Base-by-base conservation (phyloP, 306 rosid species). In the Citrullus colocynthis region DNA sequence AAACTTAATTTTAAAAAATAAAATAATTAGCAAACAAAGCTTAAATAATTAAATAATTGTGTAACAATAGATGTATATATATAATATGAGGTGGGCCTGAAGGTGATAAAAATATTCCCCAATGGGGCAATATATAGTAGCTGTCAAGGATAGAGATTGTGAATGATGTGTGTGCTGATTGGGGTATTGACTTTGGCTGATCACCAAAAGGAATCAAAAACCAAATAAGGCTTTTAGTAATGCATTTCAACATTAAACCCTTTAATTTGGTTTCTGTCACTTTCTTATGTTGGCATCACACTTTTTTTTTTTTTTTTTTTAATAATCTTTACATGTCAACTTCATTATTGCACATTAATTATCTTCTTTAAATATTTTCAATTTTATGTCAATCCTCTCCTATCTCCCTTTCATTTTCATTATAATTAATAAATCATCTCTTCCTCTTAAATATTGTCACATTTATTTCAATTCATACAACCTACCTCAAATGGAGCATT, bases 261-360 rank as follows among this genome's bases (percentile, higher is more conserved):
- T 70, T 70, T 45, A 44, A 44, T 70, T 70, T 70, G 75, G 57
- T 70, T 69, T 70, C 32, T 70, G 75, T 70, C 75, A 2, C 57
- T 70, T 45, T 67, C 74, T 24, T 41, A 41, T 41, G 34, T n/a
- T 67, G 74, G 51, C 17, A 39, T 67, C 74, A 41, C 17, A 41
- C 18, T 66, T 42, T 39, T 0, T 66, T 66, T 39, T 66, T 30
- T 39, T 66, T 18, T 24, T 24, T 24, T 24, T 24, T 24, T n/a
- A n/a, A 24, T 24, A 24, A 24, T 66, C 51, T 39, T 66, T n/a
- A 41, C 11, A 70, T 44, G 57, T 70, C 75, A 70, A 70, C 56
- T 45, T 42, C 75, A 70, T 70, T 42, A 70, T 42, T 66, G 17
- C 32, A 57, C 7, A 2, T 51, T 51, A 32, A n/a, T 69, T 44